Evolutionary conservation across 2,329 filamentous ascomycete genomes (phyloP).

Genomic region (Fusarium sp.): DNA sequence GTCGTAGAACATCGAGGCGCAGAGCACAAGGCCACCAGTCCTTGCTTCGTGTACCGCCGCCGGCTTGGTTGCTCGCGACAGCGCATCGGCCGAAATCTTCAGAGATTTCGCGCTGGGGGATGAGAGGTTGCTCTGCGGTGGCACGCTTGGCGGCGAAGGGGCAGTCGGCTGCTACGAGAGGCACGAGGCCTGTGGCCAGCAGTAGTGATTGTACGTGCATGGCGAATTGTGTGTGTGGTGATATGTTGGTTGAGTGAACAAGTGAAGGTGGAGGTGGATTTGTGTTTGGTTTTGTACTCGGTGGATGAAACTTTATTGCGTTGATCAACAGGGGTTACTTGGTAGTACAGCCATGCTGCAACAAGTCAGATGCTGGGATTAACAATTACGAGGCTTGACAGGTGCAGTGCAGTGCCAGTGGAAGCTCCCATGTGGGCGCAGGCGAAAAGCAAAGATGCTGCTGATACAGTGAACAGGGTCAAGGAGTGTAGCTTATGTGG

Average conservation of each 20-base stretch:
- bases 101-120: slow-evolving; percentile 28
- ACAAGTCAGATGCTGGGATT: slow-evolving; percentile 20
- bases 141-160: slow-evolving; percentile 39
- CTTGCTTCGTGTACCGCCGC: slow-evolving; percentile 73
- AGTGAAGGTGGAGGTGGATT: slow-evolving; percentile 3
- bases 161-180: slow-evolving; percentile 32
- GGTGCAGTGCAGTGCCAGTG: neutral
- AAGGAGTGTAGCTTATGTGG: neutral
- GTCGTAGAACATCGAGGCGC: slow-evolving; percentile 77
- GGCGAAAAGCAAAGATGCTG: neutral
- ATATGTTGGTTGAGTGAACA: neutral
- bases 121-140: slow-evolving; percentile 1
- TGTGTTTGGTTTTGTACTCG: slow-evolving; percentile 31
- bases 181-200: slow-evolving; percentile 31
- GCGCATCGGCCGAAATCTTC: slow-evolving; percentile 38
- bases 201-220: slow-evolving; percentile 38
- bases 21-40: slow-evolving; percentile 82
- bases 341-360: slow-evolving; percentile 21
- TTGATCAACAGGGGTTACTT: slow-evolving; percentile 30
- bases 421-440: neutral
- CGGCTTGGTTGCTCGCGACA: slow-evolving; percentile 56
- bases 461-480: slow-evolving; percentile 1
- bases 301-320: neutral
- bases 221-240: neutral
- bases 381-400: slow-evolving; percentile 5